phyloP scores from a whole-genome alignment of 345 rosid species.

The Alliaria petiolata region DNA sequence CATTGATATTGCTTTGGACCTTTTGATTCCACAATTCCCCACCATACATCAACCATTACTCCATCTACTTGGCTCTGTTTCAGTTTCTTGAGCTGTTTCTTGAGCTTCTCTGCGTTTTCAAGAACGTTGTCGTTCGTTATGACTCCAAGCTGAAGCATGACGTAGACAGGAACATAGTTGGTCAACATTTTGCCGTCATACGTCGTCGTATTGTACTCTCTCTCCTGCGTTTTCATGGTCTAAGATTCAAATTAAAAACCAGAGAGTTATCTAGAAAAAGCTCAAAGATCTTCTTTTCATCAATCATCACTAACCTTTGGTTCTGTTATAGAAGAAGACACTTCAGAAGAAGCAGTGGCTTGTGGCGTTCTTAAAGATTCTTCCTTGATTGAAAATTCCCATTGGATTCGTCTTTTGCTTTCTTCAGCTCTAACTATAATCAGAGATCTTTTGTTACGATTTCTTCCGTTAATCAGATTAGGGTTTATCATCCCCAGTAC shows the following conservation, averaged over 20 bases:
- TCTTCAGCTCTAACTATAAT: neutral
- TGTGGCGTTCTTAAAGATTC: conserved; percentile 11
- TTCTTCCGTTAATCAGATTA: conserved; percentile 18
- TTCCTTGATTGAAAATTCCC: conserved; percentile 17
- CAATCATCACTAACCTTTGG: conserved; percentile 26
- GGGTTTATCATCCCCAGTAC: conserved; percentile 19
- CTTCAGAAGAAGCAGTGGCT: conserved; percentile 12
- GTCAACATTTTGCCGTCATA: conserved; percentile 39
- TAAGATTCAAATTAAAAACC: neutral
- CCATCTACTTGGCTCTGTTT: conserved; percentile 63
- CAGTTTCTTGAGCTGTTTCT: conserved; percentile 57
- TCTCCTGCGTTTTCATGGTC: conserved; percentile 36
- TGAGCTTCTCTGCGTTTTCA: conserved; percentile 38
- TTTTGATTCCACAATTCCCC: conserved; percentile 69
- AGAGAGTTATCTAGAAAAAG: neutral
- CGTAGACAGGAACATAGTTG: conserved; percentile 70
- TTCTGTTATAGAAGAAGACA: conserved; percentile 8
- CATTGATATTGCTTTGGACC: conserved; percentile 67
- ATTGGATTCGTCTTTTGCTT: conserved; percentile 3
- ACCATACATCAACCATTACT: conserved; percentile 80
- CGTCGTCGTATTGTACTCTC: conserved; percentile 1
- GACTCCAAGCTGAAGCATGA: conserved; percentile 80
- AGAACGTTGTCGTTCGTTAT: conserved; percentile 56
- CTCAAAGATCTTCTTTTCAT: neutral
- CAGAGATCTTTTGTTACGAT: conserved; percentile 9